Conservation (phyloP, 768 basidiomycete genomes). For the Postia placenta region DNA sequence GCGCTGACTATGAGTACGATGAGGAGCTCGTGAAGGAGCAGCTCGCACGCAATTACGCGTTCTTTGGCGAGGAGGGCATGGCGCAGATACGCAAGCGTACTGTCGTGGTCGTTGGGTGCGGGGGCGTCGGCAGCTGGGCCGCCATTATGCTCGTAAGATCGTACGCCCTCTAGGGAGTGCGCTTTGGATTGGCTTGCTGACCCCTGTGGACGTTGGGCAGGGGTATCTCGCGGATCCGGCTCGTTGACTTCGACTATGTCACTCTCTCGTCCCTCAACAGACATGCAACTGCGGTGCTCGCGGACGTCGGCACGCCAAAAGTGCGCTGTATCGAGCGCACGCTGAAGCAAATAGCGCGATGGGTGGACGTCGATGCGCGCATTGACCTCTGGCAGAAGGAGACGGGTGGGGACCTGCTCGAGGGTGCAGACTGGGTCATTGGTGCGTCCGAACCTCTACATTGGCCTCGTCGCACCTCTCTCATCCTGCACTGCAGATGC, state of each 20-base stretch:
- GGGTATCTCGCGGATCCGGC: constrained; percentile 68
- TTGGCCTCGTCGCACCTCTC: not conserved
- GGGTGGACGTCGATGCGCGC: constrained; percentile 80
- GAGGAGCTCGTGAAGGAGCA: constrained; percentile 86
- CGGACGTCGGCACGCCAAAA: constrained; percentile 92
- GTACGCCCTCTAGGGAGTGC: constrained; percentile 39
- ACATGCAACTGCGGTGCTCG: constrained; percentile 83
- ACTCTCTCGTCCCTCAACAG: constrained; percentile 92
- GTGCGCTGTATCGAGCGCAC: constrained; percentile 69
- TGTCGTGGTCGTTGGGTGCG: constrained; percentile 90
- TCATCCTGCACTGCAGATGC: constrained; percentile 50
- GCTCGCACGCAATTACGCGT: constrained; percentile 89
- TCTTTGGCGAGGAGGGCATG: constrained; percentile 91
- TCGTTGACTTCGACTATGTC: constrained; percentile 96
- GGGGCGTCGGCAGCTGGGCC: constrained; percentile 95
- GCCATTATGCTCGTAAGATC: constrained; percentile 91
- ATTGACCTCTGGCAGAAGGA: constrained; percentile 86
- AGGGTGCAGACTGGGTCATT: constrained; percentile 91
- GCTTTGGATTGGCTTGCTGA: not conserved
- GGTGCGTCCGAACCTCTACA: constrained; percentile 34
- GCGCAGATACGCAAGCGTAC: constrained; percentile 60
- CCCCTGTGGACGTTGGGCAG: constrained; percentile 29
- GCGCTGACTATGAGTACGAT: constrained; percentile 37
- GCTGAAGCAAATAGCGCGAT: constrained; percentile 70
- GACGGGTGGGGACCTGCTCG: constrained; percentile 64